Base-by-base conservation (phyloP, 2,329 filamentous ascomycete species). In the Ophiostoma pallidulum region DNA sequence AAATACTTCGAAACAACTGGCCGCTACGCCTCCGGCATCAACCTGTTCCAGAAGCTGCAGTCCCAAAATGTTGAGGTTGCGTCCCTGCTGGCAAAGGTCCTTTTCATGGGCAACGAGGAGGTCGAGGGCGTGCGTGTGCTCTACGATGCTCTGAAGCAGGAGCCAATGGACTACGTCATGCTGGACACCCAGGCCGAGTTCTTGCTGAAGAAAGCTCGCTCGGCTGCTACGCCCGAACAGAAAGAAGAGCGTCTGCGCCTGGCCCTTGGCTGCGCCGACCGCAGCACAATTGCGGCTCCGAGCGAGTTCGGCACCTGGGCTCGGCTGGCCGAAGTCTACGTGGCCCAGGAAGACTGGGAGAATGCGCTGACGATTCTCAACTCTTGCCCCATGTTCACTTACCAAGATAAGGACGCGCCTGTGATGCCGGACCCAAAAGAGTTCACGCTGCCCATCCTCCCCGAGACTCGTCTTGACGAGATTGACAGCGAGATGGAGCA, bases 301-400 rank as follows among this genome's bases (percentile, higher is more conserved):
- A 96, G 89, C 64, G 92, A 98, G 64, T 98, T 98, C 60, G 86
- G 87, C 46, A 97, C 92, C 1, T 98, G 92, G 92, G 91, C 92
- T 49, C 77, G 90, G 49, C 68, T 98, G 53, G 90, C 90, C 3
- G 88, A 97, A 62, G 85, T 97, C 28, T 98, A 98, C 58, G 86
- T 97, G 47, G 79, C 84, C 42, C 79, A 94, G 67, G 92, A 98
- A 63, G 87, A 94, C 61, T 98, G 92, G 89, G 92, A 97, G 61
- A 80, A 97, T 56, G 92, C 92, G 1, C 75, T 98, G 20, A 82
- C 94, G 5, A 97, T 92, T 4, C 75, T 98, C 45, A 98, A 98
- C 68, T 98, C 92, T 16, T 98, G 92, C 64, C 92, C 92, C 8
- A 98, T 98, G 92, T 98, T 98, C 65, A 98, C 92, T 7, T 97